These are phyloP conservation scores for Aspergillus sparsus DNA, from an alignment of 495 filamentous ascomycete species.

Conservation along the genomic window DNA sequence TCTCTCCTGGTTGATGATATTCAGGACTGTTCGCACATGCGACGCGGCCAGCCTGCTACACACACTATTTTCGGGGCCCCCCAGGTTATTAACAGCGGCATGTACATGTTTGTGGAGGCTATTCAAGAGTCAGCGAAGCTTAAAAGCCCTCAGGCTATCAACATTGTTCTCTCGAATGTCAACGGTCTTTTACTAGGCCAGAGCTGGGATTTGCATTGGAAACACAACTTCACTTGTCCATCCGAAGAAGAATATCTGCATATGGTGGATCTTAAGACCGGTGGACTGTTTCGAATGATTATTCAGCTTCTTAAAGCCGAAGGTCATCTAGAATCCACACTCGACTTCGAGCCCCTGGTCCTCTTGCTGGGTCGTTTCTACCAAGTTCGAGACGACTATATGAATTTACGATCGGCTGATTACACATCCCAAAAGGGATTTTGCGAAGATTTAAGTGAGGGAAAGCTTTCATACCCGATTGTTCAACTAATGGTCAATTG, in stretches of 20 bases:
- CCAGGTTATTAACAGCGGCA: conserved; percentile 85
- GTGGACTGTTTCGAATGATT: conserved; percentile 36
- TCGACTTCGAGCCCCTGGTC: conserved; percentile 19
- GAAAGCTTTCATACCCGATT: conserved; percentile 21
- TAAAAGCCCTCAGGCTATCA: neutral
- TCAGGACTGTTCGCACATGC: conserved; percentile 65
- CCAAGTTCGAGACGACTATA: conserved; percentile 43
- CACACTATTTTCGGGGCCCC: conserved; percentile 81
- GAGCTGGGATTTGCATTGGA: conserved; percentile 38
- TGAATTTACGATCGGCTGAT: conserved; percentile 28
- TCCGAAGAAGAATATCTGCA: conserved; percentile 14
- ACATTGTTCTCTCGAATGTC: conserved; percentile 3
- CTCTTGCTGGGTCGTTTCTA: conserved; percentile 33
- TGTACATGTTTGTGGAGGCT: conserved; percentile 56
- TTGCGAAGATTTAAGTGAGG: conserved; percentile 22
- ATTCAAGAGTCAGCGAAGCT: neutral
- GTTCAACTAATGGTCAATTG: conserved; percentile 10
- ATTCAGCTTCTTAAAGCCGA: conserved; percentile 26
- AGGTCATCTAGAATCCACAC: conserved; percentile 6
- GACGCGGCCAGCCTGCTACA: conserved; percentile 77
- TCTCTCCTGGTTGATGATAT: conserved; percentile 37
- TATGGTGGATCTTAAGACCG: conserved; percentile 41
- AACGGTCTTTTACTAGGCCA: conserved; percentile 33
- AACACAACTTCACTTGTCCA: conserved; percentile 24
- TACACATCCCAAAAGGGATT: conserved; percentile 21